Conservation (phyloP, 164 flowering plant genomes). For the Aristolochia californica region DNA sequence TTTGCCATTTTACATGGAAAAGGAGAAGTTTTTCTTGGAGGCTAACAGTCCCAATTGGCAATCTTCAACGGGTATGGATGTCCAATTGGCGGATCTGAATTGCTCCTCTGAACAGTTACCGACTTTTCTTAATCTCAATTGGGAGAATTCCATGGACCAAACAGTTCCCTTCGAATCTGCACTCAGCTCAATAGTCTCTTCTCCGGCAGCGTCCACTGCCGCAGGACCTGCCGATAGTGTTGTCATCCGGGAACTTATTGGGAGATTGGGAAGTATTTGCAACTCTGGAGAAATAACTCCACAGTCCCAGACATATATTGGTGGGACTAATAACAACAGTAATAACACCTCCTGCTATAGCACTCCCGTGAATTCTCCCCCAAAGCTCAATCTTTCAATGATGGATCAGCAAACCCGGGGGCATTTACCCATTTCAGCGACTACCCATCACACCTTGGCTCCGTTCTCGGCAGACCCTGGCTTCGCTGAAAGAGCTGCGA, state of each 20-base stretch:
- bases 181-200: slow-evolving; percentile 52
- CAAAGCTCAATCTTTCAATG: slow-evolving; percentile 40
- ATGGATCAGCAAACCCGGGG: slow-evolving; percentile 29
- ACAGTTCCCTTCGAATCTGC: slow-evolving; percentile 39
- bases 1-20: slow-evolving; percentile 14
- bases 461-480: slow-evolving; percentile 63
- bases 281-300: slow-evolving; percentile 50
- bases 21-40: slow-evolving; percentile 4
- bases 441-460: slow-evolving; percentile 28
- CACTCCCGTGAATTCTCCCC: slow-evolving; percentile 66
- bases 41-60: slow-evolving; percentile 18
- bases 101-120: slow-evolving; percentile 23
- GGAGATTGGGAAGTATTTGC: slow-evolving; percentile 50
- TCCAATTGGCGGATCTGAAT: slow-evolving; percentile 21
- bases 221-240: slow-evolving; percentile 26
- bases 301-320: slow-evolving; percentile 15
- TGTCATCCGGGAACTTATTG: slow-evolving; percentile 46
- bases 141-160: too few relatives aligned
- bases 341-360: slow-evolving; percentile 37
- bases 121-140: slow-evolving; percentile 31
- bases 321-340: slow-evolving; percentile 19
- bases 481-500: slow-evolving; percentile 80
- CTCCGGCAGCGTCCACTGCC: slow-evolving; percentile 37
- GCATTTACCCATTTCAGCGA: slow-evolving; percentile 16
- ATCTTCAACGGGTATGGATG: slow-evolving; percentile 19